Conservation (phyloP, 1,284 basidiomycete genomes). For the Ganoderma boninense region DNA sequence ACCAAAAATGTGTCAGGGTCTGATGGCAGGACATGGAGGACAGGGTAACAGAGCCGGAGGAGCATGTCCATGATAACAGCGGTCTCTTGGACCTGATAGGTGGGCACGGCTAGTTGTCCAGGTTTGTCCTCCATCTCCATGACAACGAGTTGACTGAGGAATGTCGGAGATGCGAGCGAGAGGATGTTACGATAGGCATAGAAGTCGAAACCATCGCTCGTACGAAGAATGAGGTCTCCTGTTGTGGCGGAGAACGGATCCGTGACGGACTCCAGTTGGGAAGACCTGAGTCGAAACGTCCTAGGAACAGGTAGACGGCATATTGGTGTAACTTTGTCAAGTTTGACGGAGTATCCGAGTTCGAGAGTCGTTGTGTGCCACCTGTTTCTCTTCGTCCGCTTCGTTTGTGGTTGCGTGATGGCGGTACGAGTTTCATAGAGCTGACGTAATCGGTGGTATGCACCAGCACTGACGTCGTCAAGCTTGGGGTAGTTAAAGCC, state of each 20-base stretch:
- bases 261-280: conserved; percentile 40
- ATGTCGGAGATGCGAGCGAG: conserved; percentile 3
- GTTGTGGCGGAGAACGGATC: neutral
- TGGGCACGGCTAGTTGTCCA: neutral
- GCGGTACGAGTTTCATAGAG: conserved; percentile 7
- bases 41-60: conserved; percentile 31
- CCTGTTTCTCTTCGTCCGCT: neutral
- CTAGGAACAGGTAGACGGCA: neutral
- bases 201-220: conserved; percentile 28
- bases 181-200: conserved; percentile 9
- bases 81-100: conserved; percentile 7
- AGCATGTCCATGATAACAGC: conserved; percentile 17
- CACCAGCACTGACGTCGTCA: conserved; percentile 10
- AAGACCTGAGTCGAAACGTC: conserved; percentile 15
- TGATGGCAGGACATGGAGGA: conserved; percentile 15
- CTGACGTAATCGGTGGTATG: conserved; percentile 19
- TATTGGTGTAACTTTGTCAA: neutral
- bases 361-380: neutral
- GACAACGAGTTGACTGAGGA: neutral
- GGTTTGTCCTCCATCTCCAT: neutral
- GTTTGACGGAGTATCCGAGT: neutral
- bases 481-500: neutral
- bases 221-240: conserved; percentile 39
- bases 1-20: conserved; percentile 22
- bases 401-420: neutral